phyloP scores from a whole-genome alignment of 495 filamentous ascomycete genomes.

The Aspergillus ellipticus region DNA sequence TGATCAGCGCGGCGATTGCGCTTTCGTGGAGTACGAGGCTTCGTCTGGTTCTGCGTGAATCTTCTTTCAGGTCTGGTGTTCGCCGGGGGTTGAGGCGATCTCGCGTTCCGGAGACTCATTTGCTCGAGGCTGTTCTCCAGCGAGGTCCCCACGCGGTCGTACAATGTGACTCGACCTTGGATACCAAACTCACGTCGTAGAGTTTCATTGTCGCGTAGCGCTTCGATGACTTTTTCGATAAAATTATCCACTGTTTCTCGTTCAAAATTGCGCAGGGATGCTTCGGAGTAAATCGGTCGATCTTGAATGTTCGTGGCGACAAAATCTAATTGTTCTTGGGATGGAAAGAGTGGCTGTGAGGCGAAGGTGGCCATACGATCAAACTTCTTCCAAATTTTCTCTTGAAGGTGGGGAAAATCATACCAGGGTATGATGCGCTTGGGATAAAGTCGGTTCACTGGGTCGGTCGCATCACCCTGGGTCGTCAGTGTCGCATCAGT shows the following conservation, averaged over 20 bases:
- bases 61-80: constrained; percentile 16
- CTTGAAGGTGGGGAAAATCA: constrained; percentile 24
- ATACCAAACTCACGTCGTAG: constrained; percentile 22
- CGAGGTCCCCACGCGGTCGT: constrained; percentile 20
- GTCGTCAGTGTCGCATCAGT: constrained; percentile 24
- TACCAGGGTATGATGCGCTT: constrained; percentile 21
- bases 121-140: constrained; percentile 22
- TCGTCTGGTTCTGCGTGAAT: constrained; percentile 16
- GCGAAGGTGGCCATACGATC: constrained; percentile 16
- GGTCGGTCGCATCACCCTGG: constrained; percentile 20
- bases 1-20: constrained; percentile 22
- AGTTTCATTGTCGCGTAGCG: constrained; percentile 20
- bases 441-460: constrained; percentile 23
- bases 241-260: constrained; percentile 26
- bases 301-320: constrained; percentile 22
- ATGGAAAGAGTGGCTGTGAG: constrained; percentile 17
- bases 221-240: constrained; percentile 22
- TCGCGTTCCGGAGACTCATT: constrained; percentile 18
- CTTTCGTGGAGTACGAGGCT: constrained; percentile 10
- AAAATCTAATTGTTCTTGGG: constrained; percentile 19
- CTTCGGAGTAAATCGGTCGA: constrained; percentile 25
- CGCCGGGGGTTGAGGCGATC: constrained; percentile 14
- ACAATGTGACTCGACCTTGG: constrained; percentile 20
- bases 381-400: constrained; percentile 21
- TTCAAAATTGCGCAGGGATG: constrained; percentile 24